These are phyloP conservation scores for Mortierella sp. DNA, from an alignment of 371 early-diverging fungal species.

Conservation along the genomic window DNA sequence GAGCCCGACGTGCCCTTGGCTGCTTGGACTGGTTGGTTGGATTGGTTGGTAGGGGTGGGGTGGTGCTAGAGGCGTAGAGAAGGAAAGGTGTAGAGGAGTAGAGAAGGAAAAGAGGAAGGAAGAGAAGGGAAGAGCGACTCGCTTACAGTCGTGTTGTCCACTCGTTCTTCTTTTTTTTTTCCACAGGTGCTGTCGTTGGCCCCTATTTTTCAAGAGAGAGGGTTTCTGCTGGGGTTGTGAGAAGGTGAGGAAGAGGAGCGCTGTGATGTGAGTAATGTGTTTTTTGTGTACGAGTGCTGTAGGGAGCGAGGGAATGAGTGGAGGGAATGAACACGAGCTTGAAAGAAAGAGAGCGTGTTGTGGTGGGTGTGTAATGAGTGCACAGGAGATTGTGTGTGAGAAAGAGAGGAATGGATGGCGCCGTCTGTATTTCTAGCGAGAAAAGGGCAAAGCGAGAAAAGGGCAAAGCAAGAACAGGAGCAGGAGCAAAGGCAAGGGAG, in stretches of 20 bases:
- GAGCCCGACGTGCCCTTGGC: no score
- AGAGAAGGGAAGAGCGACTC: no score
- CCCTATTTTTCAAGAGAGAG: neutral
- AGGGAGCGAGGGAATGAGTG: neutral
- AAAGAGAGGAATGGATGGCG: neutral
- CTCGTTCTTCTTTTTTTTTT: no score
- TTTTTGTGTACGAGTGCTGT: neutral
- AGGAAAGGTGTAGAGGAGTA: neutral
- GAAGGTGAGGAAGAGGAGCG: conserved; percentile 9
- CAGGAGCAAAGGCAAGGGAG: neutral
- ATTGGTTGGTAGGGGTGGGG: neutral
- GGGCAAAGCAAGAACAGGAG: neutral
- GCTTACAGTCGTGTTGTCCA: no score
- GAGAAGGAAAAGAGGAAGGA: no score
- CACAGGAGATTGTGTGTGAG: neutral
- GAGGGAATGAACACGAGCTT: neutral
- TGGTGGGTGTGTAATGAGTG: no score
- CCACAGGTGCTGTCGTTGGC: no score
- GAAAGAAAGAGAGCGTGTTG: conserved; percentile 6
- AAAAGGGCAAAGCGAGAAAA: no score
- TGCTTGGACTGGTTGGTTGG: no score
- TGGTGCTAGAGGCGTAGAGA: no score
- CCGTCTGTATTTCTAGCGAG: no score
- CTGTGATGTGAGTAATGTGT: neutral
- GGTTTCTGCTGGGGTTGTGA: neutral